Evolutionary conservation across 1,284 basidiomycete species (phyloP), one percentile per base, ranked within the genome.

Genomic region (Boletus coffeatus): DNA sequence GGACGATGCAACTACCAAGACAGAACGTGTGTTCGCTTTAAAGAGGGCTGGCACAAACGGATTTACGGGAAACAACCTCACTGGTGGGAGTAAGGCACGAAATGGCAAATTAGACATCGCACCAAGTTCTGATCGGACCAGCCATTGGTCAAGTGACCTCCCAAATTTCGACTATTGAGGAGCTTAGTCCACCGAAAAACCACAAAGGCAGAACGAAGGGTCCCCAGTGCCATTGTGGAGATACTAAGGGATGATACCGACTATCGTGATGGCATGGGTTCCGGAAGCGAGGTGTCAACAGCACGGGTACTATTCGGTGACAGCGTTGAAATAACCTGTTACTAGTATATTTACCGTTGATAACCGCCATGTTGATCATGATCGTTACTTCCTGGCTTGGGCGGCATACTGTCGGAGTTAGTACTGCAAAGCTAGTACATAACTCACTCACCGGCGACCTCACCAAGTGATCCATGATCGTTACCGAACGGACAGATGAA

Each of bases 401-500:
- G 37, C 37, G 6, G 37, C 36, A 5, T 37, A 39, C 41, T 16
- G n/a, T 46, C 46, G 46, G 43, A 48, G 46, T 21, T 18, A 18
- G 21, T 21, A 21, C 9, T 9, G 8, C 41, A 43, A 9, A 43
- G 41, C 43, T 46, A 46, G 11, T 37, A 29, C 25, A 21, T 21
- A 43, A 50, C 10, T 46, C 18, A 48, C n/a, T 48, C 46, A 48
- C 46, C 43, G 8, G 46, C 46, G 18, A 48, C 48, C 7, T 25
- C 48, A 48, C 6, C 18, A 18, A 18, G 43, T 21, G 48, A 52
- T 11, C n/a, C n/a, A 41, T 67, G 67, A 61, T 39, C 25, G 57
- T 60, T 36, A 25, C 62, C 57, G 41, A 11, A 46, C 21, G 5
- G 55, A 43, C 36, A 59, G 59, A 58, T 6, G 65, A 69, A n/a